A percentile compares a stretch with the other conserved stretches of the same genome.
Evolutionary conservation across 2,329 filamentous ascomycete genomes (phyloP).

Genomic region (Fusarium sp.): DNA sequence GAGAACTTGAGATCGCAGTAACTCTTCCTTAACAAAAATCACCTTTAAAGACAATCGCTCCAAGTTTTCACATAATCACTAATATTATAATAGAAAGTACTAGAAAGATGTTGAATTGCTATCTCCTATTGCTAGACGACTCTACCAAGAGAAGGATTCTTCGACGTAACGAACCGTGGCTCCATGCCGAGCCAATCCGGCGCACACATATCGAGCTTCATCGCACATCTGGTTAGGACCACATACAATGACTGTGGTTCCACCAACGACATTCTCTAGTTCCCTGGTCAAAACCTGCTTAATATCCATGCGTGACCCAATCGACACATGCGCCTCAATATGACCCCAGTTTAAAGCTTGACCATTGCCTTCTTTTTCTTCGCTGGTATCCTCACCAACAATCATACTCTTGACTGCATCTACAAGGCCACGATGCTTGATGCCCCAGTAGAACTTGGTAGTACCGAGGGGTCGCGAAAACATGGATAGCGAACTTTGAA

Average conservation of each 20-base stretch:
- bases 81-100: too few relatives aligned
- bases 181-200: slow-evolving; percentile 48
- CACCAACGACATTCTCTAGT: slow-evolving; percentile 34
- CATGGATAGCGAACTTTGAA: slow-evolving; percentile 43
- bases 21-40: too few relatives aligned
- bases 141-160: slow-evolving; percentile 42
- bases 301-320: slow-evolving; percentile 51
- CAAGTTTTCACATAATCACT: too few relatives aligned
- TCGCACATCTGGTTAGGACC: slow-evolving; percentile 52
- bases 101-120: not conserved
- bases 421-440: slow-evolving; percentile 47
- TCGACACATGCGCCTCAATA: slow-evolving; percentile 49
- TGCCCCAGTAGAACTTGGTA: slow-evolving; percentile 53
- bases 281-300: slow-evolving; percentile 48
- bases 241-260: slow-evolving; percentile 52
- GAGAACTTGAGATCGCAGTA: too few relatives aligned
- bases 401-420: slow-evolving; percentile 48
- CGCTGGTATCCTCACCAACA: slow-evolving; percentile 11
- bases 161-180: slow-evolving; percentile 46
- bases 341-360: slow-evolving; percentile 43
- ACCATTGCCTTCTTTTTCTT: slow-evolving; percentile 5
- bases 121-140: not conserved
- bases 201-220: slow-evolving; percentile 48
- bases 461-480: slow-evolving; percentile 40
- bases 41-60: too few relatives aligned